Conservation (phyloP, 2,329 filamentous ascomycete genomes). For the Paramyrothecium roridum region DNA sequence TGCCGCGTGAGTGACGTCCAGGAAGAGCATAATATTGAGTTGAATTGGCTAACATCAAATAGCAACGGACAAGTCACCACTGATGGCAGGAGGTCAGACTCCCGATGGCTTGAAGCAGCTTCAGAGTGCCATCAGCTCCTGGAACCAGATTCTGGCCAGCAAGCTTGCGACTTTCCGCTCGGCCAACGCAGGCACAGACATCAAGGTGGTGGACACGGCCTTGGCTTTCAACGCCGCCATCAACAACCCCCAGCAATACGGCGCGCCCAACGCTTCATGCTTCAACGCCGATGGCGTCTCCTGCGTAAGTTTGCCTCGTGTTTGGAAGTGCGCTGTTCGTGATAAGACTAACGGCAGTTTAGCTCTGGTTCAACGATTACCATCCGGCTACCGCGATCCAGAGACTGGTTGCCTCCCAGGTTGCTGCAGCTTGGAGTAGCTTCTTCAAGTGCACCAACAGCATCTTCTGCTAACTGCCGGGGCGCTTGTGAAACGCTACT, state of each 20-base stretch:
- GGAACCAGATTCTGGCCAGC: constrained; percentile 29
- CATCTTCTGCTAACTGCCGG: background rate
- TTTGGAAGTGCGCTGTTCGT: fast-evolving
- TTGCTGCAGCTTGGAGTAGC: constrained; percentile 18
- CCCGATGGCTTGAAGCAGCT: constrained; percentile 15
- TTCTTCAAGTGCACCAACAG: constrained; percentile 1
- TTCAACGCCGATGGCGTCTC: constrained; percentile 36
- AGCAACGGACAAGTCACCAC: constrained; percentile 38
- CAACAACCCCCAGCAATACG: constrained; percentile 35
- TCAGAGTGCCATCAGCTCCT: constrained; percentile 29
- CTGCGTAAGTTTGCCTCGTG: constrained; percentile 22
- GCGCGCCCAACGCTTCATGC: constrained; percentile 38
- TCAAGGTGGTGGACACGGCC: constrained; percentile 35
- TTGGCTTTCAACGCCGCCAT: constrained; percentile 38
- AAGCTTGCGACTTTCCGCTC: constrained; percentile 27
- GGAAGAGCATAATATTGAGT: fast-evolving
- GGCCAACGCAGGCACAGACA: constrained; percentile 27
- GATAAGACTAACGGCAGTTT: background rate
- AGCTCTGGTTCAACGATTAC: constrained; percentile 42
- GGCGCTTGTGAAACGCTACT: too few relatives aligned
- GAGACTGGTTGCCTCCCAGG: constrained; percentile 32
- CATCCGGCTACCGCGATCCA: constrained; percentile 39
- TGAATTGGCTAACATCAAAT: background rate
- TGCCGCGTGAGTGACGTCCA: constrained; percentile 37
- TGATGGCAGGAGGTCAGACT: constrained; percentile 16